Conservation (phyloP, 2,329 filamentous ascomycete species). For the Colletotrichum tanaceti region DNA sequence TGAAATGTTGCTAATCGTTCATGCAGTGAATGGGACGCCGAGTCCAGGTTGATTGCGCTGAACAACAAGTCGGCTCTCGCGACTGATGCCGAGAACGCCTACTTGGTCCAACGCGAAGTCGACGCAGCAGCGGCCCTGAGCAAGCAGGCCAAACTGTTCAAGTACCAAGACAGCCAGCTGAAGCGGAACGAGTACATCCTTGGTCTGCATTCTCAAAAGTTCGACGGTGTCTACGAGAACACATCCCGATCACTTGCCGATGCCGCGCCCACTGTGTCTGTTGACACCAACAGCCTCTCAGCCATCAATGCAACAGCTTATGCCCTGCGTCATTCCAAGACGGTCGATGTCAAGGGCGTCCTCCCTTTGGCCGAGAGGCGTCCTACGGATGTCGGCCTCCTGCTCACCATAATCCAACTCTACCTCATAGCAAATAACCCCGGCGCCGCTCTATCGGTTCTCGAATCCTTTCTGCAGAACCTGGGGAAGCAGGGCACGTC, state of each 20-base stretch:
- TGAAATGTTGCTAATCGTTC: constrained; percentile 45
- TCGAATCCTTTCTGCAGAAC: constrained; percentile 79
- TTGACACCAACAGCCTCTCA: constrained; percentile 57
- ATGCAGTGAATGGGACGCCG: constrained; percentile 72
- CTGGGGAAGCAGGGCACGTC: constrained; percentile 73
- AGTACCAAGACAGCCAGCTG: constrained; percentile 69
- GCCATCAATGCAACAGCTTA: constrained; percentile 76
- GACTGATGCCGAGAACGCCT: constrained; percentile 69
- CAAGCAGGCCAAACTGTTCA: constrained; percentile 74
- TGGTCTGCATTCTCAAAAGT: constrained; percentile 76
- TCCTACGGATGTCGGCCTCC: constrained; percentile 82
- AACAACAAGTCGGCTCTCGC: constrained; percentile 68
- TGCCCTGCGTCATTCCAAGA: constrained; percentile 57
- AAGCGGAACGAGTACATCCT: constrained; percentile 73
- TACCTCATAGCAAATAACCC: constrained; percentile 79
- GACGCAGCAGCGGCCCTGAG: constrained; percentile 64
- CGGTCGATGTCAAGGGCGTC: constrained; percentile 76
- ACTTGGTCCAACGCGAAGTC: constrained; percentile 71
- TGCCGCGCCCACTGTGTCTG: constrained; percentile 45
- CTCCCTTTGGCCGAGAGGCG: constrained; percentile 77
- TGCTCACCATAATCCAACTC: constrained; percentile 83
- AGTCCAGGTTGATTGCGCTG: constrained; percentile 73
- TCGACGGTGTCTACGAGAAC: constrained; percentile 66
- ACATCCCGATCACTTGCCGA: constrained; percentile 57
- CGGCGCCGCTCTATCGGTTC: constrained; percentile 77